These are phyloP conservation scores for Berberis vulgaris DNA, from an alignment of 164 flowering plant species.

Conservation along the genomic window DNA sequence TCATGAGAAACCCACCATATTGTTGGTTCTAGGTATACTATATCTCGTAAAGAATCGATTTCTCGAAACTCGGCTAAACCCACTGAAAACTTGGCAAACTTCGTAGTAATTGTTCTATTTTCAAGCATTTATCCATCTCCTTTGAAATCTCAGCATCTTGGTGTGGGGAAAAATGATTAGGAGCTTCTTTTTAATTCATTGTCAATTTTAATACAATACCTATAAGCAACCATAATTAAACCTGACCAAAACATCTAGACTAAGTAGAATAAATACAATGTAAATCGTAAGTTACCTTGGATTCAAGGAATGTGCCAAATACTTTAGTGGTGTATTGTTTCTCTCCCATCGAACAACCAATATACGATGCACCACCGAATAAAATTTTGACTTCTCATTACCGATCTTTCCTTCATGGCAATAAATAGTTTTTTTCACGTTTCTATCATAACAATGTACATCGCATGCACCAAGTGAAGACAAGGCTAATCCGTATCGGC, in stretches of 20 bases:
- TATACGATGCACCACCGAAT: background rate
- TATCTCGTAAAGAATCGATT: background rate
- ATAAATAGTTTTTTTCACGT: background rate
- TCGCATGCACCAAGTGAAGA: constrained; percentile 1
- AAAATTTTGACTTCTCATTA: background rate
- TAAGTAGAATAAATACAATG: background rate
- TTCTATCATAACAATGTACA: background rate
- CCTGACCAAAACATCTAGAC: background rate
- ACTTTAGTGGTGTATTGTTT: background rate
- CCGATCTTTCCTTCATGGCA: background rate
- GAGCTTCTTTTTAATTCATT: background rate
- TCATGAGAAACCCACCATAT: background rate
- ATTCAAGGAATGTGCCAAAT: constrained; percentile 5
- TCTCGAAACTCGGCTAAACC: background rate
- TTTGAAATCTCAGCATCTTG: background rate
- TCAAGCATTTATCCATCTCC: background rate
- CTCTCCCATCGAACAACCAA: background rate
- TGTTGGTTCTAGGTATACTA: background rate
- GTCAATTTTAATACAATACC: background rate
- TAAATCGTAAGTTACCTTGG: background rate
- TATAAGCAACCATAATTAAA: background rate
- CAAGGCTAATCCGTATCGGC: background rate
- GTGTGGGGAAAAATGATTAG: background rate
- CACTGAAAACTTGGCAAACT: background rate
- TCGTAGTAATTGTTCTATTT: background rate